These are phyloP conservation scores for Cymbopogon flexuosus DNA, from an alignment of 202 grass and related monocot genomes.

Conservation along the genomic window DNA sequence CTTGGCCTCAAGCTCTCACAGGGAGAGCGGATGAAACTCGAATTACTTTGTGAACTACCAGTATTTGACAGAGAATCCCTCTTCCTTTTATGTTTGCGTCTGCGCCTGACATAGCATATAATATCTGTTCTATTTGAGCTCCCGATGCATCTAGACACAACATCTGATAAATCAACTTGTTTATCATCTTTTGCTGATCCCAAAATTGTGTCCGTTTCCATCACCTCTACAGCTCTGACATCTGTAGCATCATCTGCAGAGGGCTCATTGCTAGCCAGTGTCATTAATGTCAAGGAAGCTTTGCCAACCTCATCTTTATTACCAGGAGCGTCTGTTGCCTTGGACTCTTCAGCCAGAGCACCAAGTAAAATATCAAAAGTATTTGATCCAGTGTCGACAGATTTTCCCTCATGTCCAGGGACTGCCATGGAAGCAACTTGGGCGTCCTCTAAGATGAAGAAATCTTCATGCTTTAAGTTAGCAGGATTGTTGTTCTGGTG, in stretches of 20 bases:
- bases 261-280: constrained; percentile 38
- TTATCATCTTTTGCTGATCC: neutral
- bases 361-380: constrained; percentile 56
- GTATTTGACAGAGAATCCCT: constrained; percentile 12
- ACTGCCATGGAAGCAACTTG: neutral
- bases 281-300: constrained; percentile 45
- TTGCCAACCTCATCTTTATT: constrained; percentile 37
- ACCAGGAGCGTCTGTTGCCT: constrained; percentile 28
- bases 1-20: constrained; percentile 85
- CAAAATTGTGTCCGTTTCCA: neutral
- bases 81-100: constrained; percentile 61
- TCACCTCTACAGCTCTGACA: constrained; percentile 16
- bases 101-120: constrained; percentile 66
- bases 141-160: constrained; percentile 46
- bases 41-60: constrained; percentile 15
- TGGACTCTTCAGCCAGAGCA: constrained; percentile 41
- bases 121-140: constrained; percentile 48
- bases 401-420: constrained; percentile 26
- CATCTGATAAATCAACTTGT: constrained; percentile 2
- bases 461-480: constrained; percentile 13
- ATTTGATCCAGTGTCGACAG: neutral
- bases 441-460: neutral
- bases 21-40: constrained; percentile 60
- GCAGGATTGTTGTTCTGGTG: neutral
- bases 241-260: neutral